A percentile compares a stretch with the other conserved stretches of the same genome.
Evolutionary conservation across 2,329 filamentous ascomycete genomes (phyloP).

Genomic region (Aspergillus clavatus): DNA sequence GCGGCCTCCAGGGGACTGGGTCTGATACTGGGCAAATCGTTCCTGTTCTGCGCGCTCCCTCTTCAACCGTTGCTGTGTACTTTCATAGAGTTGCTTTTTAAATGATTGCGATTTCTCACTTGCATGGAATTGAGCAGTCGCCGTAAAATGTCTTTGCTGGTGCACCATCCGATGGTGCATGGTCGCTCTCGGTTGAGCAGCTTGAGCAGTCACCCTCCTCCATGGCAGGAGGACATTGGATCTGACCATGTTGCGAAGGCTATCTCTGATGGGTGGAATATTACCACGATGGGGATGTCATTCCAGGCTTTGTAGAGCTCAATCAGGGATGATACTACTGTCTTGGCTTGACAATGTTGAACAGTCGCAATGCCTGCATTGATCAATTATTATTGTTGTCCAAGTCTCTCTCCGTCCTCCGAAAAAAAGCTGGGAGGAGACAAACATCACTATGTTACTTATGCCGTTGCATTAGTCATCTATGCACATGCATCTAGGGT

Average conservation of each 20-base stretch:
- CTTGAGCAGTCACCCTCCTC: conserved; percentile 15
- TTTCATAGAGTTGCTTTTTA: conserved; percentile 59
- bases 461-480: no score
- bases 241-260: conserved; percentile 18
- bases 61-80: conserved; percentile 54
- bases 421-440: no score
- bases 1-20: conserved; percentile 36
- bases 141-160: conserved; percentile 20
- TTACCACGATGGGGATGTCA: background rate
- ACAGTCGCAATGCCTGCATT: no score
- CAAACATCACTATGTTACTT: no score
- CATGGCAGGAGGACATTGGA: conserved; percentile 9
- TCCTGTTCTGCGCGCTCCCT: conserved; percentile 55
- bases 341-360: no score
- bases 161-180: conserved; percentile 1
- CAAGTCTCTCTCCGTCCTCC: no score
- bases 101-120: conserved; percentile 45
- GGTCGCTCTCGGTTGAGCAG: conserved; percentile 10
- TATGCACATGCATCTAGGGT: no score
- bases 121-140: conserved; percentile 15
- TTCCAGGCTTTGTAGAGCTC: background rate
- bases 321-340: background rate
- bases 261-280: background rate
- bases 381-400: no score
- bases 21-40: conserved; percentile 44